Base-by-base conservation (phyloP, 2,329 filamentous ascomycete species). In the Aspergillus sp. region DNA sequence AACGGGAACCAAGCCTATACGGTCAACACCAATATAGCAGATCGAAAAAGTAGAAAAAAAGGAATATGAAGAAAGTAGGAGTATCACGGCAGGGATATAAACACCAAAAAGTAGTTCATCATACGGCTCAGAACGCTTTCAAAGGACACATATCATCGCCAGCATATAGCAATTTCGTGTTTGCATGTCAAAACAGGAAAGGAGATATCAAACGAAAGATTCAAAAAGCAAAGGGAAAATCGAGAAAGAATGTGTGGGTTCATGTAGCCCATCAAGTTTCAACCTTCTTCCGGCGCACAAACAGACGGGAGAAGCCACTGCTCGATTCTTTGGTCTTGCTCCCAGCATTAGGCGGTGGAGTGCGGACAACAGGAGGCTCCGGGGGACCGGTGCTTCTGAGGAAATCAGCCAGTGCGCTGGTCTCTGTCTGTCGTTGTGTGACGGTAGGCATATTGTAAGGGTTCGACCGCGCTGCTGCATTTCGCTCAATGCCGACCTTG, bases 361-460 rank as follows among this genome's bases (percentile, higher is more conserved):
- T 55, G 47, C 24, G 26, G 39, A 50, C 36, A n/a, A 49, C 39
- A 36, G 69, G 62, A 16, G 69, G 70, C 14, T 81, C 80, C 1
- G 88, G 87, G 3, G 90, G 89, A 36, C 82, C 87, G 14, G 88
- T 90, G 67, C 86, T 86, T 55, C 83, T 85, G 32, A 95, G 77
- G 72, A 94, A 94, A 54, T 87, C 85, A 0, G 90, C 90, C 49
- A 94, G 75, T 54, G 92, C 90, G 18, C 84, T 83, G 2, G 88
- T 92, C 26, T 77, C 76, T 18, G 73, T 75, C 54, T 71, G 68
- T 45, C 69, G 65, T 49, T 71, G 61, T 10, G 68, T 61, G 36
- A 67, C 47, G 61, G 63, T 63, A 45, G 65, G 67, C 60, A 65
- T 65, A 49, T 69, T 65, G 16, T 57, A 54, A 11, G 58, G 39